Evolutionary conservation across 2,329 filamentous ascomycete species (phyloP).

Genomic region (Bipolaris sorokiniana): DNA sequence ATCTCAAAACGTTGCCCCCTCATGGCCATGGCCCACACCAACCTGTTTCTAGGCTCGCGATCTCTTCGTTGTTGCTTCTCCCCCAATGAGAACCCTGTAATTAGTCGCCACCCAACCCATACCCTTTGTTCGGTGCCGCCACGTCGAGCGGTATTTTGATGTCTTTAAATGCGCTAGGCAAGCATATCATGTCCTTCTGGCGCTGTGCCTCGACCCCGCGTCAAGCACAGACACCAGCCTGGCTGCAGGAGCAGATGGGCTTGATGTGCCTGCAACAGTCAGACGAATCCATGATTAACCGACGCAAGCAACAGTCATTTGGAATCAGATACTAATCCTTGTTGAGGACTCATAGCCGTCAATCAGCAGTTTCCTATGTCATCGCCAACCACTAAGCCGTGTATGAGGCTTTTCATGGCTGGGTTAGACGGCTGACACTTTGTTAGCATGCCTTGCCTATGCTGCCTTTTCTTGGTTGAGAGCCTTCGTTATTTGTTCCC

Average conservation of each 20-base stretch:
- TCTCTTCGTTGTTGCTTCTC: slow-evolving; percentile 15
- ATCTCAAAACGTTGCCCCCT: slow-evolving; percentile 22
- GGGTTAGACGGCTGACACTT: slow-evolving; percentile 16
- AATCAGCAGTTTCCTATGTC: slow-evolving; percentile 16
- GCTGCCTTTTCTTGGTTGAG: slow-evolving; percentile 18
- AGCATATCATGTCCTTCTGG: slow-evolving; percentile 19
- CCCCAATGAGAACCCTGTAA: slow-evolving; percentile 28
- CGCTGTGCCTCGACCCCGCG: slow-evolving; percentile 29
- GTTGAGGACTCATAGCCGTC: slow-evolving; percentile 19
- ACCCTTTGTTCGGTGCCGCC: slow-evolving; percentile 26
- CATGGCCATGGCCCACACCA: slow-evolving; percentile 24
- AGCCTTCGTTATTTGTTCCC: slow-evolving; percentile 21
- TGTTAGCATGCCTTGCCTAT: slow-evolving; percentile 23
- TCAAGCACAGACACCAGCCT: slow-evolving; percentile 23
- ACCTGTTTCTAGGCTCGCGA: slow-evolving; percentile 12
- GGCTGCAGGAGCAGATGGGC: slow-evolving; percentile 27
- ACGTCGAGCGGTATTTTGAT: slow-evolving; percentile 23
- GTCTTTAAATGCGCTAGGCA: slow-evolving; percentile 20
- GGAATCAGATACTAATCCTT: slow-evolving; percentile 16
- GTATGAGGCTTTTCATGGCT: slow-evolving; percentile 26
- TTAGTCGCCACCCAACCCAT: slow-evolving; percentile 17
- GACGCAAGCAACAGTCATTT: slow-evolving; percentile 15
- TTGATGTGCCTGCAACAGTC: slow-evolving; percentile 7
- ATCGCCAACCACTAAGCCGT: slow-evolving; percentile 19
- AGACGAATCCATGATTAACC: slow-evolving; percentile 17